Base-by-base conservation (phyloP, 2,329 filamentous ascomycete genomes). In the Claviceps maximensis region DNA sequence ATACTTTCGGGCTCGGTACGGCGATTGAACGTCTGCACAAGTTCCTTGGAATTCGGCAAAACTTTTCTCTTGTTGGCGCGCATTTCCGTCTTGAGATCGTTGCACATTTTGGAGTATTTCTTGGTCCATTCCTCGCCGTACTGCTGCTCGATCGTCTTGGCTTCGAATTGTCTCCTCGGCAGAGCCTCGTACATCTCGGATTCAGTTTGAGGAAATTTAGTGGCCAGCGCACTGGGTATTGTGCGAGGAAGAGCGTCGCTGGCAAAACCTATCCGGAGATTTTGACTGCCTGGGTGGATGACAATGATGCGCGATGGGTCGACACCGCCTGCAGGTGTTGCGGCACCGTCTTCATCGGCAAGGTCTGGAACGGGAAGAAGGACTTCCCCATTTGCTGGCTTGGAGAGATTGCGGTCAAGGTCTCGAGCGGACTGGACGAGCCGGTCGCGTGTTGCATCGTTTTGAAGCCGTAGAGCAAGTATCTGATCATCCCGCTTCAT, bases 401-500 rank as follows among this genome's bases (percentile, higher is more conserved):
- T 84, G 45, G 89, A 89, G 53, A 94, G 77, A 44, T 86, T 86
- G 60, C 90, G 82, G 65, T 96, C 91, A 60, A 86, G 83, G 62
- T 96, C 91, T 65, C 93, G 89, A 25, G 89, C 89, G 54, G 78
- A 85, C 67, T 90, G 88, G 38, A 93, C 84, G 68, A 95, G 85
- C 56, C 83, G 80, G 57, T 93, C 89, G 59, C 89, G 79, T 50
- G 82, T 84, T 60, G 91, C 89, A 67, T 98, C 93, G 68, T 84
- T 86, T 62, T 95, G 89, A 17, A 95, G 79, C 62, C 93, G 84
- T 53, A 91, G 81, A 13, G 91, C 89, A 36, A 98, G 82, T 55
- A 95, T 84, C 71, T 98, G 93, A 63, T 97, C 93, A 73, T 98
- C 93, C 63, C 91, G 86, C 74, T 98, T 98, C 71, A 98, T 87